phyloP scores from a whole-genome alignment of 1,284 basidiomycete genomes.

The Takashimella koratensis region DNA sequence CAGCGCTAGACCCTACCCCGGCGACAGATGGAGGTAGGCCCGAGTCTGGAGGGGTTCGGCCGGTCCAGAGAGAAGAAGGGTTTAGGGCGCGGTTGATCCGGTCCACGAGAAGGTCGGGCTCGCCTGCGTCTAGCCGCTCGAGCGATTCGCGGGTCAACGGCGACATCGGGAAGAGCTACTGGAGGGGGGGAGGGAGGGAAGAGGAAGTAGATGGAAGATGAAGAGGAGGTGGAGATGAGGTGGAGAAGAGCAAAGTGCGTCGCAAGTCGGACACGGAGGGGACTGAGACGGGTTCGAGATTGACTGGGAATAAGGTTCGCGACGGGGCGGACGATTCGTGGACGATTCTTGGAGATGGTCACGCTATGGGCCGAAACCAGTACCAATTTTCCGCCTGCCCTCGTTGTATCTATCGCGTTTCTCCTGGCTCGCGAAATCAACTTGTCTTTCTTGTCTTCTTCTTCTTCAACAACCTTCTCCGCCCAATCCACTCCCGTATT shows the following conservation, averaged over 20 bases:
- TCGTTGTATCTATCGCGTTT: no score
- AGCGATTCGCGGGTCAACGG: neutral
- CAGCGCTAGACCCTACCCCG: neutral
- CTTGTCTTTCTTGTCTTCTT: no score
- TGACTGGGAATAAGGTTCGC: no score
- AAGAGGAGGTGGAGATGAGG: neutral
- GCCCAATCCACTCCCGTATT: no score
- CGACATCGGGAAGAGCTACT: neutral
- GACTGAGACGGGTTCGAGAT: no score
- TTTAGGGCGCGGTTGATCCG: neutral
- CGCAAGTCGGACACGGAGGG: neutral
- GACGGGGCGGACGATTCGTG: no score
- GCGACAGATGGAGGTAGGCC: neutral
- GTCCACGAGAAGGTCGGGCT: neutral
- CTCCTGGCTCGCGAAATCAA: no score
- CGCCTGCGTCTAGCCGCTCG: neutral
- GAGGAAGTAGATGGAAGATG: neutral
- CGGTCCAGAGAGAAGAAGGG: neutral
- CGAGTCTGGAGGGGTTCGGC: neutral
- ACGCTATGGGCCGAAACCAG: no score
- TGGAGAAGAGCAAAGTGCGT: neutral
- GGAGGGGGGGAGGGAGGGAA: neutral
- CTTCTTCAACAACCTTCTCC: no score
- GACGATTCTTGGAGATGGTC: no score
- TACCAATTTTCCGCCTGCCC: no score